A percentile compares a stretch with the other conserved stretches of the same genome.
Conservation (phyloP, 73 alveolate species). For the Paramecium octaurelia region DNA sequence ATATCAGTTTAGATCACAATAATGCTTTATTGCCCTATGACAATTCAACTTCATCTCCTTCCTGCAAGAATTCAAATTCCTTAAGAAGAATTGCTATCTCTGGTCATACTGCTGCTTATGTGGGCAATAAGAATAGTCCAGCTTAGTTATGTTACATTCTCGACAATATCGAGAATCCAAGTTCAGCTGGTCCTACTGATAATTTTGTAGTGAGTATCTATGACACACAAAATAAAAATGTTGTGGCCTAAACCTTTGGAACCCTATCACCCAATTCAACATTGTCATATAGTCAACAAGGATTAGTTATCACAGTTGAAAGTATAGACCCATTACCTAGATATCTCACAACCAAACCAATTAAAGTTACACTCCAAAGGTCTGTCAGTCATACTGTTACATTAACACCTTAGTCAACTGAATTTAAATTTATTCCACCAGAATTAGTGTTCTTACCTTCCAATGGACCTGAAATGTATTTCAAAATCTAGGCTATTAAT, state of each 20-base stretch:
- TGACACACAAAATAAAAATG: not conserved
- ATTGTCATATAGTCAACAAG: conserved; percentile 34
- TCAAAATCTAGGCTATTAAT: conserved; percentile 45
- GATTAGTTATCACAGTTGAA: conserved; percentile 47
- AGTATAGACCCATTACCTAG: conserved; percentile 40
- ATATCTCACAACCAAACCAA: not conserved
- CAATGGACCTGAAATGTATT: conserved; percentile 38
- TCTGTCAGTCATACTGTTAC: conserved; percentile 51
- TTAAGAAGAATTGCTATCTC: conserved; percentile 24
- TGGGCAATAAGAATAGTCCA: not conserved
- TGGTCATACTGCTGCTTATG: conserved; percentile 45
- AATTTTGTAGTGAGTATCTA: conserved; percentile 27
- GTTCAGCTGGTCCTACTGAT: conserved; percentile 50
- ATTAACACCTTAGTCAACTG: conserved; percentile 7
- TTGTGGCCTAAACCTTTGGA: conserved; percentile 38
- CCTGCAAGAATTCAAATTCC: conserved; percentile 26
- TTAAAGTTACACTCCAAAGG: conserved; percentile 8
- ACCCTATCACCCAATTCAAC: conserved; percentile 19
- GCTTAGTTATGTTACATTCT: conserved; percentile 39
- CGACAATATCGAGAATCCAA: conserved; percentile 46
- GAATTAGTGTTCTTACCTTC: conserved; percentile 38
- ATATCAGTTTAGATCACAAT: conserved; percentile 31
- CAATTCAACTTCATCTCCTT: conserved; percentile 51
- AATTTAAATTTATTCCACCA: conserved; percentile 51
- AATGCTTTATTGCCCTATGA: conserved; percentile 36